These are phyloP conservation scores for Agrocybe chaxingu DNA, from an alignment of 768 basidiomycete genomes.

Conservation along the genomic window DNA sequence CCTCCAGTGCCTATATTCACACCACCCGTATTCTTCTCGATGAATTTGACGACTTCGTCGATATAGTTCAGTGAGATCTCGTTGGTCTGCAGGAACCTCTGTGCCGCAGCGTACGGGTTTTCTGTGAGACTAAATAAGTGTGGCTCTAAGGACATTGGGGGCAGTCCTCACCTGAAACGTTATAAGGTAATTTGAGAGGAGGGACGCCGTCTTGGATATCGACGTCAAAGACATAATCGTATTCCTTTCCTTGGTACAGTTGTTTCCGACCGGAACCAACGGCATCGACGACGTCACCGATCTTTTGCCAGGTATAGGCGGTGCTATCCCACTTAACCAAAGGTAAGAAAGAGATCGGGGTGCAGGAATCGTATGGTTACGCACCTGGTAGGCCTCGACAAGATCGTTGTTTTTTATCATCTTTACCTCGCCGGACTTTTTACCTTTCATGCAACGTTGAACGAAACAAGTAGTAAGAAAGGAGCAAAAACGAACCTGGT, in stretches of 20 bases:
- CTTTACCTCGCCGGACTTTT: conserved; percentile 88
- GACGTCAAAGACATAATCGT: conserved; percentile 99
- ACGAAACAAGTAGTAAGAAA: background rate
- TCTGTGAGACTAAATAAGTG: conserved; percentile 43
- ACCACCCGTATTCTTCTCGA: conserved; percentile 86
- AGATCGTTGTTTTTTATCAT: conserved; percentile 80
- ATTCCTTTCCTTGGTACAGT: conserved; percentile 90
- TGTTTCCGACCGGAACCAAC: conserved; percentile 88
- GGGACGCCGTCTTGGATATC: conserved; percentile 93
- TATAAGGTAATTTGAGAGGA: conserved; percentile 92
- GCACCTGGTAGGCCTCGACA: conserved; percentile 90
- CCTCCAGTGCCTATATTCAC: conserved; percentile 62
- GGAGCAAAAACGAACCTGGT: conserved; percentile 51
- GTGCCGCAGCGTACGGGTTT: conserved; percentile 87
- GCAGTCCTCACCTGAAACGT: conserved; percentile 63
- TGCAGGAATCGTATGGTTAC: conserved; percentile 12
- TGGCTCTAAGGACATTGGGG: background rate
- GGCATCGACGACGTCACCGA: conserved; percentile 95
- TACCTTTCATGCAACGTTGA: conserved; percentile 46
- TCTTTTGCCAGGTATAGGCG: conserved; percentile 77
- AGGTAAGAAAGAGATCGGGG: conserved; percentile 4
- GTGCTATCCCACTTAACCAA: conserved; percentile 75
- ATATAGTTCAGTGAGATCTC: conserved; percentile 81
- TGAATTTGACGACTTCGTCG: conserved; percentile 90
- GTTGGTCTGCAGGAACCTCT: conserved; percentile 80